Base-by-base conservation (phyloP, 2,329 filamentous ascomycete species). In the Arthroderma sp. region DNA sequence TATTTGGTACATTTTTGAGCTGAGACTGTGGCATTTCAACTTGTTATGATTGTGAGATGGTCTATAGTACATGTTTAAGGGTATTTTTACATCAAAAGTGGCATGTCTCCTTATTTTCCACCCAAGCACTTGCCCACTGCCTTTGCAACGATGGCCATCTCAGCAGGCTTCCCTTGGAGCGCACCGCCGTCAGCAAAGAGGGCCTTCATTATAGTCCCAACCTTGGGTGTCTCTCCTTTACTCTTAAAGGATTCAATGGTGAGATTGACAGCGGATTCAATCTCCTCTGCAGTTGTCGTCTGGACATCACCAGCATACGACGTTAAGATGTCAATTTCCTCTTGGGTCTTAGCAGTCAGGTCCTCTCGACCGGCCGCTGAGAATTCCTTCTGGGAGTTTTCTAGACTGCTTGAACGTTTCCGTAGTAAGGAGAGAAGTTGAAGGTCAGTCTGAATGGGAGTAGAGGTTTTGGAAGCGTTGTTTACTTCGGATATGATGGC, bases 401-500 rank as follows among this genome's bases (percentile, higher is more conserved):
- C 61, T 5, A 59, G 54, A 6, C 57, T 61, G 7, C 59, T 50
- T 2, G 58, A 53, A 32, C 65, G 66, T 53, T 70, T 72, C n/a
- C 61, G 61, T 31, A 72, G 64, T 31, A 72, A 52, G 1, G 63
- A 58, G 5, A 72, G 54, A 29, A 72, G 57, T 43, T 70, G 66
- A 10, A 69, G 54, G 46, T 72, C 68, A 28, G 67, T 69, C 45
- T 62, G 59, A 22, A 71, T 64, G 7, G 69, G 68, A 10, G 58
- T 60, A 3, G 66, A 50, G 15, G 65, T 64, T 57, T 70, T 71
- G 43, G 63, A 59, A n/a, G 66, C 61, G 50, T 71, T 70, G 54
- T 69, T 71, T 51, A 64, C 65, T 50, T 72, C 69, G 40, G 69
- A 65, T 44, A 72, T 69, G 47, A 72, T 55, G 38, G 65, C 62